Percentiles rank a stretch among this genome's conserved stretches.
Conservation (phyloP, 352 stramenopile species). For the Phytophthora podocarpi region DNA sequence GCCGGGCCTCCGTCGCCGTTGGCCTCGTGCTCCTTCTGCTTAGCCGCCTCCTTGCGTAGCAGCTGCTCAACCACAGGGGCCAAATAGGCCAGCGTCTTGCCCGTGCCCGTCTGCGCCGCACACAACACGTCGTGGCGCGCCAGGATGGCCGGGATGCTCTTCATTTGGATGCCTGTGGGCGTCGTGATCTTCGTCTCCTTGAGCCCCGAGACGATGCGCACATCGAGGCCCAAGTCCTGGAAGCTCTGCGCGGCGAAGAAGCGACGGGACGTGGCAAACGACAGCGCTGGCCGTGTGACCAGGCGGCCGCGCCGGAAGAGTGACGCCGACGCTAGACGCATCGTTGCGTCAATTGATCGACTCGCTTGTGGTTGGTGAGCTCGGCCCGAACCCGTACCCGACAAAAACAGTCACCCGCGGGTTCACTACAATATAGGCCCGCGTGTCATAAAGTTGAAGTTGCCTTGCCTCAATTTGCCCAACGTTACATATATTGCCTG, state of each 20-base stretch:
- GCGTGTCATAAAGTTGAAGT: slow-evolving; percentile 25
- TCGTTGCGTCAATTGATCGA: background rate
- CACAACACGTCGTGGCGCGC: slow-evolving; percentile 62
- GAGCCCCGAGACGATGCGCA: slow-evolving; percentile 44
- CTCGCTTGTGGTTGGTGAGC: slow-evolving; percentile 13
- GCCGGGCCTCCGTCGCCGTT: background rate
- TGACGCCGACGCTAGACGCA: slow-evolving; percentile 5
- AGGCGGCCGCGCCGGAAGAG: slow-evolving; percentile 8
- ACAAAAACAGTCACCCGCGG: no score
- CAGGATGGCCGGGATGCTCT: slow-evolving; percentile 56
- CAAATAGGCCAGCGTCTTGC: slow-evolving; percentile 76
- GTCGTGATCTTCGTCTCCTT: slow-evolving; percentile 51
- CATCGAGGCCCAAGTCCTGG: slow-evolving; percentile 46
- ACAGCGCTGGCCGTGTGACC: background rate
- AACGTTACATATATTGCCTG: no score
- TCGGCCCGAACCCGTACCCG: no score
- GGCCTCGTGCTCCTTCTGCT: slow-evolving; percentile 19
- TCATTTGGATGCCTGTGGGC: slow-evolving; percentile 61
- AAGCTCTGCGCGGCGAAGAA: slow-evolving; percentile 34
- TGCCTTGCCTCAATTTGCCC: slow-evolving; percentile 5
- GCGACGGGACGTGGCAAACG: background rate
- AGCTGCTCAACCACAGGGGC: slow-evolving; percentile 60
- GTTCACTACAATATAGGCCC: no score
- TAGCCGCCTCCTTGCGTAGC: slow-evolving; percentile 43
- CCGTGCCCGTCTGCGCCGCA: slow-evolving; percentile 66